Percentiles rank a stretch among this genome's conserved stretches.
Evolutionary conservation across 1,139 yeast genomes (phyloP).

Genomic region (Pichia sp.): DNA sequence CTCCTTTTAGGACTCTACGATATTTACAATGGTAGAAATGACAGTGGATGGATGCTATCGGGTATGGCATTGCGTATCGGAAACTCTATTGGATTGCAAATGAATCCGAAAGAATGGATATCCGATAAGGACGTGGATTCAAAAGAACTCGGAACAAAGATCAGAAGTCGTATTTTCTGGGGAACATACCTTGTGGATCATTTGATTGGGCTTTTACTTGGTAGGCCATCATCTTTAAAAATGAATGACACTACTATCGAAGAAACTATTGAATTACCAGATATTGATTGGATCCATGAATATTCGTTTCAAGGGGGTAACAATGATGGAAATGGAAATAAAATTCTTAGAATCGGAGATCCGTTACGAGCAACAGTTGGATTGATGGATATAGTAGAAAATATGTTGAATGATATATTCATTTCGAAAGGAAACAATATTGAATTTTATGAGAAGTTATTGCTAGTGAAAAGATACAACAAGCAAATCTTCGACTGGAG

Average conservation of each 20-base stretch:
- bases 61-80: slow-evolving; percentile 66
- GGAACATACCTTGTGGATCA: slow-evolving; percentile 65
- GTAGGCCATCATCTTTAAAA: slow-evolving; percentile 57
- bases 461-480: slow-evolving; percentile 37
- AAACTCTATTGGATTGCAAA: slow-evolving; percentile 60
- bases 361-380: slow-evolving; percentile 49
- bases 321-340: slow-evolving; percentile 17
- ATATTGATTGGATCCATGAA: slow-evolving; percentile 55
- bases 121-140: slow-evolving; percentile 24
- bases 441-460: slow-evolving; percentile 25
- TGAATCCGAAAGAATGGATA: slow-evolving; percentile 40
- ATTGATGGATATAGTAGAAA: slow-evolving; percentile 51
- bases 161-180: slow-evolving; percentile 62
- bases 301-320: slow-evolving; percentile 28
- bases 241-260: slow-evolving; percentile 58
- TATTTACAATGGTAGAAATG: slow-evolving; percentile 44
- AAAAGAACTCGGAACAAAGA: slow-evolving; percentile 48
- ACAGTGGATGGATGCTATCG: slow-evolving; percentile 60
- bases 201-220: slow-evolving; percentile 55
- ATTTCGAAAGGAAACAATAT: slow-evolving; percentile 30
- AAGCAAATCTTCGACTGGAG: slow-evolving; percentile 53
- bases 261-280: slow-evolving; percentile 46
- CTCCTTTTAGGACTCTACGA: slow-evolving; percentile 53
- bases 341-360: slow-evolving; percentile 40
- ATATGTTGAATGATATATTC: slow-evolving; percentile 54